These are phyloP conservation scores for Talaromyces wortmannii DNA, from an alignment of 495 filamentous ascomycete genomes.

Conservation along the genomic window DNA sequence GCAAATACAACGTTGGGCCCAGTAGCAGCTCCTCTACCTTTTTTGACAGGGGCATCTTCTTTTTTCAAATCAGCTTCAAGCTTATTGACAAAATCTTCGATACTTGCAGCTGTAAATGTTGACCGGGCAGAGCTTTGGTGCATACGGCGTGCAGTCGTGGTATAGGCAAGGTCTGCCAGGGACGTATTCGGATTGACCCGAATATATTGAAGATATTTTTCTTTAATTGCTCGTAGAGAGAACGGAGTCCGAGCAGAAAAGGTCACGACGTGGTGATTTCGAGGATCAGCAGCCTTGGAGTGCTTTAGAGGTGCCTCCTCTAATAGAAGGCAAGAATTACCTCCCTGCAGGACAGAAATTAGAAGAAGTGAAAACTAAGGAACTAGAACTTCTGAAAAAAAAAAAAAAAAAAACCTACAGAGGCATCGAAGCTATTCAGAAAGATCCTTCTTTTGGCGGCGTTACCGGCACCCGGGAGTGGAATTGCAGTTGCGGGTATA, in stretches of 20 bases:
- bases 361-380: neutral
- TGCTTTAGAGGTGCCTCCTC: slow-evolving; percentile 24
- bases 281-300: slow-evolving; percentile 8
- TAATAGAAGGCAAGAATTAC: slow-evolving; percentile 26
- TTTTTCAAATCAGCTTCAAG: slow-evolving; percentile 21
- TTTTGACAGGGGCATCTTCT: neutral
- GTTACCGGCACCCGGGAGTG: neutral
- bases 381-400: neutral
- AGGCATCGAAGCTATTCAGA: slow-evolving; percentile 37
- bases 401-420: slow-evolving; percentile 8
- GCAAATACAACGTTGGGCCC: slow-evolving; percentile 25
- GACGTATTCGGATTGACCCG: slow-evolving; percentile 7
- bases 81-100: slow-evolving; percentile 11
- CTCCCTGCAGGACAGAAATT: slow-evolving; percentile 8
- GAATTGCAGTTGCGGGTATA: neutral
- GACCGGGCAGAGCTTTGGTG: slow-evolving; percentile 68
- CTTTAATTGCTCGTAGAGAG: slow-evolving; percentile 21
- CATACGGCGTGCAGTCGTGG: slow-evolving; percentile 73
- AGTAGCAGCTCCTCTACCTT: neutral
- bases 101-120: slow-evolving; percentile 42
- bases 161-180: slow-evolving; percentile 56
- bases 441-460: slow-evolving; percentile 4
- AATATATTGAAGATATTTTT: slow-evolving; percentile 18
- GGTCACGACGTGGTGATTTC: slow-evolving; percentile 14
- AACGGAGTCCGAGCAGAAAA: slow-evolving; percentile 21